Conservation (phyloP, 2,329 filamentous ascomycete genomes). For the Pezicula neosporulosa region DNA sequence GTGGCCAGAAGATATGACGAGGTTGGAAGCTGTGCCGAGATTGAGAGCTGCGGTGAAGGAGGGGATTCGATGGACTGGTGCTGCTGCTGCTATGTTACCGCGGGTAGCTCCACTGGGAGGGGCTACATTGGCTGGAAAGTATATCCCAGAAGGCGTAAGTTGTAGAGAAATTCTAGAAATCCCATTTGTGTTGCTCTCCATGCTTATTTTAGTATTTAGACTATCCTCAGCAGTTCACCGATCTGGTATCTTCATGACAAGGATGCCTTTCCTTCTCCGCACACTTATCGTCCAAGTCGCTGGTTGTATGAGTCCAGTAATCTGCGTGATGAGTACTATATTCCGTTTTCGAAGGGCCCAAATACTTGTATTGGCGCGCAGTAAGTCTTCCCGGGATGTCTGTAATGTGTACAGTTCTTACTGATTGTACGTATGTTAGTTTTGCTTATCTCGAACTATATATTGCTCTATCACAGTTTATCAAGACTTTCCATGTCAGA, state of each 20-base stretch:
- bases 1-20: slow-evolving; percentile 22
- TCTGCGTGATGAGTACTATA: slow-evolving; percentile 24
- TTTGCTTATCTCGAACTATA: too few species aligned
- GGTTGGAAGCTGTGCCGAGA: slow-evolving; percentile 12
- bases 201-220: slow-evolving; percentile 9
- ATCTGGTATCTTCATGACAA: slow-evolving; percentile 28
- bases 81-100: slow-evolving; percentile 24
- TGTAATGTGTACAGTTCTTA: too few species aligned
- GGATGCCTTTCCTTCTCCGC: slow-evolving; percentile 21
- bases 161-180: slow-evolving; percentile 16
- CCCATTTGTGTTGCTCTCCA: not conserved
- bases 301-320: slow-evolving; percentile 5
- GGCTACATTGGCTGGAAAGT: slow-evolving; percentile 23
- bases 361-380: slow-evolving; percentile 26
- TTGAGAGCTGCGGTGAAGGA: slow-evolving; percentile 45
- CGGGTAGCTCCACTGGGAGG: slow-evolving; percentile 12
- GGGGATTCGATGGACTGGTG: slow-evolving; percentile 32
- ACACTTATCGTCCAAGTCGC: slow-evolving; percentile 23
- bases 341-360: slow-evolving; percentile 27
- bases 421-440: too few species aligned
- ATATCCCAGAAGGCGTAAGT: slow-evolving; percentile 37
- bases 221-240: slow-evolving; percentile 24
- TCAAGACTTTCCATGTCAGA: too few species aligned
- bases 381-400: slow-evolving; percentile 12
- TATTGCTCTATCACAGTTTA: too few species aligned